Evolutionary conservation across 2,329 filamentous ascomycete genomes (phyloP).

Genomic region (Pestalotiopsis sp.): DNA sequence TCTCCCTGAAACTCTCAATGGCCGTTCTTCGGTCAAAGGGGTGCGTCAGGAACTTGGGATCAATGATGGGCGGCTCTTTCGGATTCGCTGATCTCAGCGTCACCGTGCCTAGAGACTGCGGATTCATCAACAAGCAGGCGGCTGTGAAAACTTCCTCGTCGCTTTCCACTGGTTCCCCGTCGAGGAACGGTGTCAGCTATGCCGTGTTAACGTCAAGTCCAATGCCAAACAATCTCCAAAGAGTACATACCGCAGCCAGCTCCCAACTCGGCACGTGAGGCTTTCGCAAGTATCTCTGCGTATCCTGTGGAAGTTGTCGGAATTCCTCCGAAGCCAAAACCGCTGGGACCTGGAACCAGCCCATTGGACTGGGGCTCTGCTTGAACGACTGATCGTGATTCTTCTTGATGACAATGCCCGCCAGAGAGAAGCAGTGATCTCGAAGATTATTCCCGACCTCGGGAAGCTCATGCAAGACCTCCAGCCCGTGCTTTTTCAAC

Average conservation of each 20-base stretch:
- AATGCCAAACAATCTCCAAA: neutral
- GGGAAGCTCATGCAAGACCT: slow-evolving; percentile 23
- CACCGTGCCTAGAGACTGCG: slow-evolving; percentile 22
- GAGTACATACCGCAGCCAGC: slow-evolving; percentile 15
- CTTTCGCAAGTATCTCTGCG: slow-evolving; percentile 15
- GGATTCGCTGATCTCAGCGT: slow-evolving; percentile 24
- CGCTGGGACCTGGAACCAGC: slow-evolving; percentile 38
- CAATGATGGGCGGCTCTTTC: slow-evolving; percentile 22
- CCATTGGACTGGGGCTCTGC: slow-evolving; percentile 25
- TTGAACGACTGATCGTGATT: slow-evolving; percentile 10
- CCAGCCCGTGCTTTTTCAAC: slow-evolving; percentile 24
- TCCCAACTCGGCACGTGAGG: slow-evolving; percentile 21
- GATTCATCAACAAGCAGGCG: slow-evolving; percentile 21
- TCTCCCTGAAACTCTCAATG: slow-evolving; percentile 19
- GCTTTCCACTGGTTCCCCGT: neutral
- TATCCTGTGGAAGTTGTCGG: slow-evolving; percentile 13
- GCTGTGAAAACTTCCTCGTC: slow-evolving; percentile 21
- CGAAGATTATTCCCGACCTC: slow-evolving; percentile 30
- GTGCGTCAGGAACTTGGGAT: slow-evolving; percentile 23
- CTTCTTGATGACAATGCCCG: slow-evolving; percentile 27
- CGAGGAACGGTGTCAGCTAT: slow-evolving; percentile 20
- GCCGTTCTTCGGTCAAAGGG: slow-evolving; percentile 20
- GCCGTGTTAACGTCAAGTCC: neutral
- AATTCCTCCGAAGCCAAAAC: slow-evolving; percentile 20
- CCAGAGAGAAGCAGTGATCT: slow-evolving; percentile 21